Evolutionary conservation across 2,329 filamentous ascomycete genomes (phyloP), one percentile per base, ranked within the genome.

Genomic region (Acephala macrosclerotiorum): DNA sequence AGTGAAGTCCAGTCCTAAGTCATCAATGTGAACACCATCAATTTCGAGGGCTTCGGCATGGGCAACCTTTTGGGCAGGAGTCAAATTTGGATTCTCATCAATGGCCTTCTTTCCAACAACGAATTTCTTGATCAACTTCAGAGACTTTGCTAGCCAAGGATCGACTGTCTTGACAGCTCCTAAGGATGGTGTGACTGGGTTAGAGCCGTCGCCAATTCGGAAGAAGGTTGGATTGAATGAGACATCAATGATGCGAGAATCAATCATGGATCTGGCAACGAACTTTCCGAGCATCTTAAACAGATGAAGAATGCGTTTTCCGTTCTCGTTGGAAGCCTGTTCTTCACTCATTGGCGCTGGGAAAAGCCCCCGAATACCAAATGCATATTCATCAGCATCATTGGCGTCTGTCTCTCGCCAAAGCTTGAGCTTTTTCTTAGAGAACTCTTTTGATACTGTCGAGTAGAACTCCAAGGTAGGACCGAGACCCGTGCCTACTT

Each of bases 141-240:
- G 80, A 0, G 96, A 97, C 55, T 90, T 91, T 25, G 94, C 95
- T 25, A 99, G 83, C 64, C 92, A 90, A 33, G 92, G 87, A 74
- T 99, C 96, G 4, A 99, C 94, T 4, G 91, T 88, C 77, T 94
- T 96, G 57, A 99, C 89, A 1, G 96, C 92, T 6, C 93, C 94
- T 8, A 99, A 84, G 0, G 94, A 97, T 14, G 94, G 94, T 25
- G 89, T 89, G 3, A 97, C 89, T 0, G 87, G 81, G 18, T 82
- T 82, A 16, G 82, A 74, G 58, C 75, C 85, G 72, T 96, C 92
- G 18, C 92, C 93, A 70, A 97, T 92, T 65, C 95, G 92, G 89
- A 99, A 99, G 82, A 99, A 97, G 6, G 94, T 97, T 1, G 96
- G 92, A 76, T 97, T 99, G 80, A 99, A 96, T 63, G 95, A 96